A percentile compares a stretch with the other conserved stretches of the same genome.
Evolutionary conservation across 805 yeast species (phyloP).

Genomic region (Sugiyamaella chiloensis): DNA sequence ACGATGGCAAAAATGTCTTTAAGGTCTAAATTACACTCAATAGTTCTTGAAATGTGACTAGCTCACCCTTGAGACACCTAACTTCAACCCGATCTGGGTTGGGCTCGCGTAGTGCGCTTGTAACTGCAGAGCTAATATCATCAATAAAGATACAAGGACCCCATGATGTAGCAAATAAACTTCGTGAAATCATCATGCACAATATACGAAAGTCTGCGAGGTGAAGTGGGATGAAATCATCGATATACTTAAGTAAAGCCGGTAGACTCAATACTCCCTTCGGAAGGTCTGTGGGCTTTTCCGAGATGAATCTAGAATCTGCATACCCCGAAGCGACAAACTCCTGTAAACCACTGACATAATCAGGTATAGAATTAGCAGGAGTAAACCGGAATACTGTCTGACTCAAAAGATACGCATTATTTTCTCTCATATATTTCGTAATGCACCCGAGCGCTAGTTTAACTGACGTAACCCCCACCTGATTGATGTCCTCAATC

Average conservation of each 20-base stretch:
- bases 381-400: conserved; percentile 2
- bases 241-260: neutral
- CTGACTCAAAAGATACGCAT: neutral
- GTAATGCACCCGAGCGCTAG: neutral
- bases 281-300: neutral
- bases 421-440: neutral
- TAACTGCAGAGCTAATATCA: neutral
- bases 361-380: neutral
- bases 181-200: neutral
- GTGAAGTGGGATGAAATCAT: neutral
- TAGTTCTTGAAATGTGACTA: neutral
- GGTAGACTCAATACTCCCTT: conserved; percentile 1
- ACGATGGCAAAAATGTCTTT: neutral
- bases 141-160: conserved; percentile 2
- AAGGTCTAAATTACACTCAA: neutral
- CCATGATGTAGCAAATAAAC: neutral
- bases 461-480: neutral
- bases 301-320: neutral
- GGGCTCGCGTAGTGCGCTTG: neutral
- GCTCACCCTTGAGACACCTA: neutral
- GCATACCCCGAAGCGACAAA: neutral
- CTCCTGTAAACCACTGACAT: neutral
- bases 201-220: neutral
- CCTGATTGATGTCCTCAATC: neutral
- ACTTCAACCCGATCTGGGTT: neutral